Conservation (phyloP, 768 basidiomycete genomes). For the Mycena indigotica region DNA sequence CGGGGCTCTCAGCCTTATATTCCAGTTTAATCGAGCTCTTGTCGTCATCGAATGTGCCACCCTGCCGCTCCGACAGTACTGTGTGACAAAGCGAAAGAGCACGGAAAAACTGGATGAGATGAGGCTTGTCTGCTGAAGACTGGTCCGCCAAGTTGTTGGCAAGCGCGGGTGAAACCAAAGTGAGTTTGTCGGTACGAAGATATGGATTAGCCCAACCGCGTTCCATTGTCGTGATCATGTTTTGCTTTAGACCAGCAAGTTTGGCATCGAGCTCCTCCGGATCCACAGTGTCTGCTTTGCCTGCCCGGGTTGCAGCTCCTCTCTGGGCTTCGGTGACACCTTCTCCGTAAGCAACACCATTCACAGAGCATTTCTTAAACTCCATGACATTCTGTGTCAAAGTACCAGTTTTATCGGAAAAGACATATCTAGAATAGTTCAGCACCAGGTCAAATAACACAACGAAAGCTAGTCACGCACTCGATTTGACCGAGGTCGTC, state of each 20-base stretch:
- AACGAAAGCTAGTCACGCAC: constrained; percentile 62
- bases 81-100: constrained; percentile 93
- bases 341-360: constrained; percentile 86
- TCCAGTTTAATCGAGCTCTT: constrained; percentile 60
- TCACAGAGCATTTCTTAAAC: constrained; percentile 92
- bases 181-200: constrained; percentile 76
- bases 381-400: constrained; percentile 99
- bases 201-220: constrained; percentile 87
- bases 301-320: constrained; percentile 85
- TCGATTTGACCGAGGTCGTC: constrained; percentile 99
- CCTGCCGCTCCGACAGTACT: constrained; percentile 68
- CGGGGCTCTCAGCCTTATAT: constrained; percentile 96
- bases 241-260: constrained; percentile 63
- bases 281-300: constrained; percentile 63
- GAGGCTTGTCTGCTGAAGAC: constrained; percentile 57
- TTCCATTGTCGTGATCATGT: constrained; percentile 79
- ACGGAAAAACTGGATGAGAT: constrained; percentile 87
- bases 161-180: constrained; percentile 84
- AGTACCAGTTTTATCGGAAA: constrained; percentile 85
- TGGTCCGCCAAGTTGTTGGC: constrained; percentile 75
- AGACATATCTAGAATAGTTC: constrained; percentile 13
- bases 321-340: constrained; percentile 95
- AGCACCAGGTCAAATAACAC: constrained; percentile 74
- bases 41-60: constrained; percentile 27
- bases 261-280: constrained; percentile 72